Conservation (phyloP, 306 rosid species). For the Fragaria vesca region DNA sequence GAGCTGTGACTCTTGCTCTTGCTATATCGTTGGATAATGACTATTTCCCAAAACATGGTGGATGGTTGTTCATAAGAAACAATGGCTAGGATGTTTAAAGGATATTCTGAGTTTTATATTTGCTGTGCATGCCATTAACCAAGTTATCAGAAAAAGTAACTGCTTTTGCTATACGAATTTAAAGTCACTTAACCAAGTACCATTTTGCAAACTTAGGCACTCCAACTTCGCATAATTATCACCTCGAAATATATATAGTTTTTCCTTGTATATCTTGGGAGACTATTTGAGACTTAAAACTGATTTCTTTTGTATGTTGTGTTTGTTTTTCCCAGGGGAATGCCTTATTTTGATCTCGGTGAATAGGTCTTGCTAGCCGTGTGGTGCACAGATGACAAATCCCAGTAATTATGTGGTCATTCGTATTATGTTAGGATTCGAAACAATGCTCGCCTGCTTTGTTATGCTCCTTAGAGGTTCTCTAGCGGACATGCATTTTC, state of each 20-base stretch:
- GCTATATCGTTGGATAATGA: constrained; percentile 81
- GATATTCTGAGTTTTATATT: background rate
- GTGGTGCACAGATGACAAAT: constrained; percentile 1
- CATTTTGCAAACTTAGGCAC: background rate
- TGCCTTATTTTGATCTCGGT: constrained; percentile 24
- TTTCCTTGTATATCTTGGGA: background rate
- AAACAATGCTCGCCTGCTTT: background rate
- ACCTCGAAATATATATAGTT: background rate
- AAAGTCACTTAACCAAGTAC: background rate
- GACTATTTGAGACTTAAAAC: background rate
- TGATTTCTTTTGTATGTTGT: background rate
- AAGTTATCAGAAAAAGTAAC: background rate
- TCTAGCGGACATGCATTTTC: background rate
- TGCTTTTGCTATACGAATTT: background rate
- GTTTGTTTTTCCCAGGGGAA: constrained; percentile 25
- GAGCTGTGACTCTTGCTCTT: constrained; percentile 95
- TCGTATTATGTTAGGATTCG: background rate
- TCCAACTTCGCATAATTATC: background rate
- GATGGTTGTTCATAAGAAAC: constrained; percentile 48
- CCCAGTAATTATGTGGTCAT: background rate
- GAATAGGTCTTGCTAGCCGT: constrained; percentile 21
- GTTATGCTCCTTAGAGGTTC: background rate
- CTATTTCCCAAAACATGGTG: constrained; percentile 91
- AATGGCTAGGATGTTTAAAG: background rate
- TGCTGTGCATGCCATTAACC: background rate